Base-by-base conservation (phyloP, 2,329 filamentous ascomycete genomes). In the Juglanconis oblonga region DNA sequence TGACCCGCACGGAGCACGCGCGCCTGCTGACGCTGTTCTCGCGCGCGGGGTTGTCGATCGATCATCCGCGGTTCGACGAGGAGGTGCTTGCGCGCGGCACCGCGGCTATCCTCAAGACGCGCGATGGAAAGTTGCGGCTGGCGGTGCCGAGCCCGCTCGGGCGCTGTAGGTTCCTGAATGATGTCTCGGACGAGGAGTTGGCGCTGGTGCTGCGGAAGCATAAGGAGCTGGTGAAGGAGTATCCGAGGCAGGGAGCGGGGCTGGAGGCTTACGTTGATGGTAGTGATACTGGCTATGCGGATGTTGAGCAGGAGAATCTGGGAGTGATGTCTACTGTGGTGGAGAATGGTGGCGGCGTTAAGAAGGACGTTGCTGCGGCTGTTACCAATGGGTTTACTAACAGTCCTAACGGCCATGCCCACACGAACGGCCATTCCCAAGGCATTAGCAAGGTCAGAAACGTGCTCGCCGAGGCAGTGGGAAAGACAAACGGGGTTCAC, bases 91-190 rank as follows among this genome's bases (percentile, higher is more conserved):
- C 86, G 55, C 84, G 84, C 67, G 88, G 80, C 2, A 91, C 87
- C 1, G 76, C 82, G 13, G 88, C 88, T 11, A 91, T 91, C 63
- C 75, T 91, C 53, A 88, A 87, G 76, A 91, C 88, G 0, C 80
- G 88, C 11, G 88, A 91, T 64, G 88, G 88, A 38, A 78, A 83
- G 68, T 78, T 91, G 9, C 82, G 88, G 44, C 85, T 87, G 38
- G 87, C 88, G 4, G 87, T 91, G 0, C 88, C 88, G 1, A 85
- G 79, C 63, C 88, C 88, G 0, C 78, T 91, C 35, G 88, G 88
- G 1, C 77, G 76, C 11, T 91, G 88, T 68, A 78, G 80, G 3
- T 91, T 91, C 75, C 67, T 91, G 57, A 91, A 90, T 67, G 86
- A 90, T 47, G 82, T 89, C 1, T 77, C 80, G 1, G 73, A 78